A percentile compares a stretch with the other conserved stretches of the same genome.
Conservation (phyloP, 1,139 yeast species). For the Sugiyamaella neomexicana region DNA sequence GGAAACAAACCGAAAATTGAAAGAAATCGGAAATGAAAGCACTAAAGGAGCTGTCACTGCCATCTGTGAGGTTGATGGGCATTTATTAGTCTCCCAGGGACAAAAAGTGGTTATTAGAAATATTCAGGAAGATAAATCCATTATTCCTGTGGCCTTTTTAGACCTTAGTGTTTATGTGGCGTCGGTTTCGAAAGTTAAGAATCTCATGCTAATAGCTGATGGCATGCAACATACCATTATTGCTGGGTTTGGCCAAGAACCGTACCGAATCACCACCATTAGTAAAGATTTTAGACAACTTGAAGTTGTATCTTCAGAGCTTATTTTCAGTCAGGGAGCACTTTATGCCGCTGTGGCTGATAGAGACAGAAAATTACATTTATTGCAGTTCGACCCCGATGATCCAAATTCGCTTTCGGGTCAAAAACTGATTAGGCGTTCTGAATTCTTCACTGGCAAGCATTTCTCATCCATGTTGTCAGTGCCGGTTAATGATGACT, state of each 20-base stretch:
- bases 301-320: slow-evolving; percentile 66
- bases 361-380: slow-evolving; percentile 64
- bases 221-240: slow-evolving; percentile 76
- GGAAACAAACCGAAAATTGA: slow-evolving; percentile 76
- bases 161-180: slow-evolving; percentile 80
- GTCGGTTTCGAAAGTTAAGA: slow-evolving; percentile 81
- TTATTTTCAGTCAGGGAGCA: slow-evolving; percentile 68
- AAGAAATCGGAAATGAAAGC: slow-evolving; percentile 71
- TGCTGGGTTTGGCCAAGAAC: slow-evolving; percentile 89
- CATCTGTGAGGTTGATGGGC: slow-evolving; percentile 77
- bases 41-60: slow-evolving; percentile 85
- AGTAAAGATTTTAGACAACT: slow-evolving; percentile 71
- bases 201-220: slow-evolving; percentile 77
- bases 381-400: slow-evolving; percentile 89
- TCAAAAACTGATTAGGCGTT: slow-evolving; percentile 64
- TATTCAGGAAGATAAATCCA: slow-evolving; percentile 73
- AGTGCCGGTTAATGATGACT: slow-evolving; percentile 44
- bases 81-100: slow-evolving; percentile 84
- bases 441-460: slow-evolving; percentile 70
- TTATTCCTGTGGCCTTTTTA: slow-evolving; percentile 89
- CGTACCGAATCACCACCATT: slow-evolving; percentile 76
- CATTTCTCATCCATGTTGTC: slow-evolving; percentile 59
- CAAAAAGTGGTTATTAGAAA: slow-evolving; percentile 78
- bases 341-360: slow-evolving; percentile 71
- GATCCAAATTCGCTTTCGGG: slow-evolving; percentile 84